phyloP scores from a whole-genome alignment of 2,329 filamentous ascomycete genomes.

The Tolypocladium tundrense region DNA sequence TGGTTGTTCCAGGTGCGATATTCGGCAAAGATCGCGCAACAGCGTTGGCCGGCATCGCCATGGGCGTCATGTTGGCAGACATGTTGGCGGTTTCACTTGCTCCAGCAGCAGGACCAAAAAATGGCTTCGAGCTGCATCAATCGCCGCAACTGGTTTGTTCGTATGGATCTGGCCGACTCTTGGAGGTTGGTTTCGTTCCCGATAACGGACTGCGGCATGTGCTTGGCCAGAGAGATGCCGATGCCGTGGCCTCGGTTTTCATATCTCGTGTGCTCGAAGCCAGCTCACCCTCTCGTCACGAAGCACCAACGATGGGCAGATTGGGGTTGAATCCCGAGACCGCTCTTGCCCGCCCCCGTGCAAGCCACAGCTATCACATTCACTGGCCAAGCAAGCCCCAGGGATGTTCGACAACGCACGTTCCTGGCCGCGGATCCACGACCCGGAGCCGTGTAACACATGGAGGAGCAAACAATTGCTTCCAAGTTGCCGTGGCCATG shows the following conservation, averaged over 20 bases:
- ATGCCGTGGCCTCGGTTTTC: background rate
- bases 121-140: background rate
- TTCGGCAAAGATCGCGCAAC: background rate
- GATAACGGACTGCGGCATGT: background rate
- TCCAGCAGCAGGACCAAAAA: background rate
- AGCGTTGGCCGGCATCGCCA: background rate
- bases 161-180: background rate
- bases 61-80: background rate
- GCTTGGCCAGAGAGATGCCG: background rate
- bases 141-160: background rate
- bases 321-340: background rate
- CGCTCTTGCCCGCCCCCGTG: background rate
- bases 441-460: slow-evolving; percentile 8
- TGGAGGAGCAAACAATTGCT: slow-evolving; percentile 5
- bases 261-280: background rate
- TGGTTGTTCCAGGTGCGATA: background rate
- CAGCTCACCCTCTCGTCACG: background rate
- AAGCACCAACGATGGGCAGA: background rate
- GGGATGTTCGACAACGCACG: slow-evolving; percentile 5
- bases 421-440: slow-evolving; percentile 4
- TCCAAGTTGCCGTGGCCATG: background rate
- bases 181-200: background rate
- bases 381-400: background rate
- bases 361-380: slow-evolving; percentile 3
- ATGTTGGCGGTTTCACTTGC: background rate